Conservation (phyloP, 2,329 filamentous ascomycete genomes). For the Ceratocystis cubensis region DNA sequence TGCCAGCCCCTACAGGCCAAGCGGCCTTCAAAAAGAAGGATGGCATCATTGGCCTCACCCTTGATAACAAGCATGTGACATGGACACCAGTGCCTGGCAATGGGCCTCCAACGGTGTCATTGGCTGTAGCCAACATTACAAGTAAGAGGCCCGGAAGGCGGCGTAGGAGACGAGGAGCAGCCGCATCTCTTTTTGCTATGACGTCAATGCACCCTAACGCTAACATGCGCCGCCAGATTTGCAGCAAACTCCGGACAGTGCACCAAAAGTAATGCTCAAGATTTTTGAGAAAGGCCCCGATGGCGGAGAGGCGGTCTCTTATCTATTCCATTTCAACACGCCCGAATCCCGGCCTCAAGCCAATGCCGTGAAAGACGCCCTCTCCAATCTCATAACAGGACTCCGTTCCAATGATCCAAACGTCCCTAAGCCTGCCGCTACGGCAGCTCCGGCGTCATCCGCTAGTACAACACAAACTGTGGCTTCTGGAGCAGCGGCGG, state of each 20-base stretch:
- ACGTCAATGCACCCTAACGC: background rate
- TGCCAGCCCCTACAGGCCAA: conserved; percentile 51
- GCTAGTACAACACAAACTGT: conserved; percentile 24
- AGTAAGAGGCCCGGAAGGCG: conserved; percentile 43
- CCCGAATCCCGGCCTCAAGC: conserved; percentile 68
- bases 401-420: conserved; percentile 45
- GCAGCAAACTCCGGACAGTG: conserved; percentile 84
- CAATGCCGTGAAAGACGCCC: conserved; percentile 66
- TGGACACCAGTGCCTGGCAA: conserved; percentile 63
- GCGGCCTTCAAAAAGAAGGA: conserved; percentile 93
- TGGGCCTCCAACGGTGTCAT: conserved; percentile 52
- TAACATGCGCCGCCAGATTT: conserved; percentile 47
- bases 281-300: conserved; percentile 62
- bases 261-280: conserved; percentile 84
- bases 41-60: conserved; percentile 63
- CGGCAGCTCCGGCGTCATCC: conserved; percentile 24
- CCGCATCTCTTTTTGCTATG: conserved; percentile 19
- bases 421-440: conserved; percentile 37
- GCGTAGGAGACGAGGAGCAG: background rate
- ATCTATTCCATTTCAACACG: conserved; percentile 85
- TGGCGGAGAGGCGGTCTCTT: conserved; percentile 49
- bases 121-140: conserved; percentile 64
- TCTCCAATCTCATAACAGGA: conserved; percentile 65
- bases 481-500: conserved; percentile 18
- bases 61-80: conserved; percentile 59